Evolutionary conservation across 257 asterid species (phyloP).

Genomic region (Lantana camara): DNA sequence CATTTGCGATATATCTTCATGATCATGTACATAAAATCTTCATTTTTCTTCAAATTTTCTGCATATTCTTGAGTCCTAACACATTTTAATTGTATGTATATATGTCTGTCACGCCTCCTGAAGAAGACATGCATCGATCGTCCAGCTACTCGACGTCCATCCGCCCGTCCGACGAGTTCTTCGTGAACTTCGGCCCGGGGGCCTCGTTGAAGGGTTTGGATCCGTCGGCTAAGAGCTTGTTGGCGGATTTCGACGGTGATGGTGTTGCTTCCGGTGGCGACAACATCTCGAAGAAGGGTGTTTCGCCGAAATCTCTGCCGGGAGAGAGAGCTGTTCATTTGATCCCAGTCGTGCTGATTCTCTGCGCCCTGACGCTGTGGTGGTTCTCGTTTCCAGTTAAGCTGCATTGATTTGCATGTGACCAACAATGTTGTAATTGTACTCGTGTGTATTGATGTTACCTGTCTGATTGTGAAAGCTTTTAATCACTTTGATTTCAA

Average conservation of each 20-base stretch:
- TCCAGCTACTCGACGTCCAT: conserved; percentile 39
- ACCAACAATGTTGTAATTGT: too few relatives aligned
- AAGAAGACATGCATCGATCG: conserved; percentile 53
- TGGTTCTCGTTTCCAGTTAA: conserved; percentile 46
- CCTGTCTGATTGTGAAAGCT: too few relatives aligned
- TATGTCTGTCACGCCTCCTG: conserved; percentile 3
- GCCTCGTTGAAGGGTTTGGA: conserved; percentile 23
- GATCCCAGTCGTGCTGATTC: conserved; percentile 52
- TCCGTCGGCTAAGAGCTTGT: conserved; percentile 25
- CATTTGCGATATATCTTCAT: background rate
- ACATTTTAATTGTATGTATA: background rate
- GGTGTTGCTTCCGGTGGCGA: conserved; percentile 29
- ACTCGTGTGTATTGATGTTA: too few relatives aligned
- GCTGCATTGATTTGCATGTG: conserved; percentile 1
- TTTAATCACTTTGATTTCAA: too few relatives aligned
- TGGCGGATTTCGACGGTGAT: conserved; percentile 9
- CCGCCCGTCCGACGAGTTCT: conserved; percentile 47
- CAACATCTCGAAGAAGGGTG: conserved; percentile 40
- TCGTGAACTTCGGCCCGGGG: conserved; percentile 37
- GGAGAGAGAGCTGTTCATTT: conserved; percentile 56
- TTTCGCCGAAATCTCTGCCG: conserved; percentile 11
- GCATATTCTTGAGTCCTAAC: background rate
- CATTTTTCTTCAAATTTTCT: background rate
- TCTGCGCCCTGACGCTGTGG: conserved; percentile 63
- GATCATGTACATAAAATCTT: background rate